A percentile compares a stretch with the other conserved stretches of the same genome.
Conservation (phyloP, 129 eudicot genomes). For the Tanacetum coccineum region DNA sequence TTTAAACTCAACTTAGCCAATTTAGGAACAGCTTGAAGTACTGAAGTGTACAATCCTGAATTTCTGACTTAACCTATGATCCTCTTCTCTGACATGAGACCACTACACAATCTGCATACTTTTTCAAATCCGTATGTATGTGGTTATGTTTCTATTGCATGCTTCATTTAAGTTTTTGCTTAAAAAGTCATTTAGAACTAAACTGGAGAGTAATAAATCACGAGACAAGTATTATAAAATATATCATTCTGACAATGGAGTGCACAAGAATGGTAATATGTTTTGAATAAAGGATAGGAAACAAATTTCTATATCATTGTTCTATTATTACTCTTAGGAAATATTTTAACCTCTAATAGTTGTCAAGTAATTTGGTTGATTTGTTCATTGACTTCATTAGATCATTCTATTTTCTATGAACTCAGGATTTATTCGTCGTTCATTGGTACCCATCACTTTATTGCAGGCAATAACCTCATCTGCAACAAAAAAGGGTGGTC, state of each 20-base stretch:
- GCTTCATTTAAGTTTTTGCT: neutral
- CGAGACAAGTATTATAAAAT: neutral
- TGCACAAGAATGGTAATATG: too few species aligned
- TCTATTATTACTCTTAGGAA: neutral
- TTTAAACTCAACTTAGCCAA: neutral
- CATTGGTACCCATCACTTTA: too few species aligned
- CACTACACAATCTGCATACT: neutral
- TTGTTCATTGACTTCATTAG: neutral
- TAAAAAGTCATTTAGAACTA: neutral
- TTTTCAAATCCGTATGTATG: too few species aligned
- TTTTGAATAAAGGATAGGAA: too few species aligned
- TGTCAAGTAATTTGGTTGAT: neutral
- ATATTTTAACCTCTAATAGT: neutral
- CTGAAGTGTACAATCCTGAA: neutral
- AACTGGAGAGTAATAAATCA: neutral
- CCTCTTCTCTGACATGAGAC: neutral
- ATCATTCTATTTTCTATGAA: neutral
- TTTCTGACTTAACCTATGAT: neutral
- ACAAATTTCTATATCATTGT: neutral
- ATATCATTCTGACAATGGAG: neutral
- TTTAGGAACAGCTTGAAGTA: neutral
- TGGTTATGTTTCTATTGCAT: neutral
- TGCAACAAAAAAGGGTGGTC: conserved; percentile 92
- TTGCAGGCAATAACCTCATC: conserved; percentile 78
- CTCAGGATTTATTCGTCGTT: neutral